Base-by-base conservation (phyloP, 805 yeast genomes). In the Saccharomycopsis schoenii region DNA sequence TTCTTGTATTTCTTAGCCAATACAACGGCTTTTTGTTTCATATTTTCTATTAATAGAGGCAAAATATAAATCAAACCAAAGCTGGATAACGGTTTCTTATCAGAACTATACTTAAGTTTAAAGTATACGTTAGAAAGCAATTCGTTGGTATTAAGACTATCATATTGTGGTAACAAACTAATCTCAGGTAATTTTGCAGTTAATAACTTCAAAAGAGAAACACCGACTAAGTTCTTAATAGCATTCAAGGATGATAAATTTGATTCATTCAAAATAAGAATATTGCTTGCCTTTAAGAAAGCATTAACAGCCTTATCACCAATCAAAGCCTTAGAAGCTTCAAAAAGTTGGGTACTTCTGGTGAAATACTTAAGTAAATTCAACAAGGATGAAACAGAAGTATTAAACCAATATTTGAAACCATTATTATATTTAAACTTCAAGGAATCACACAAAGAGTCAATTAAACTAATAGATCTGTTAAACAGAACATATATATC, bases 71-170 rank as follows among this genome's bases (percentile, higher is more conserved):
- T 82, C 67, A 92, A 76, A 1, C 93, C 80, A 40, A 83, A 72
- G 1, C 83, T 72, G 66, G 88, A 92, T 59, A 92, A 78, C 1
- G 89, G 84, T 37, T 80, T 76, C 67, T 89, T 90, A 67, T 86
- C 91, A 14, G 90, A 79, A 14, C 87, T 75, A 66, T 90, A 81
- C 67, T 90, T 88, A 62, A 89, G 74, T 70, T 87, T 80, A 76
- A 87, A 93, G 56, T 93, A 75, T 37, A 89, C 82, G 59, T 92
- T 81, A 1, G 89, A 76, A 8, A 85, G 71, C 54, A 85, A 69
- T 5, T 80, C 83, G 9, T 76, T 68, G 36, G 76, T 73, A 4
- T 73, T 77, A 21, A 47, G 34, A 12, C 10, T 47, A 10, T 47
- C 52, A 24, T 47, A 47, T 47, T 24, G 10, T 1, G 83, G 80